phyloP scores from a whole-genome alignment of 2,329 filamentous ascomycete genomes.

The Meredithiella fracta region DNA sequence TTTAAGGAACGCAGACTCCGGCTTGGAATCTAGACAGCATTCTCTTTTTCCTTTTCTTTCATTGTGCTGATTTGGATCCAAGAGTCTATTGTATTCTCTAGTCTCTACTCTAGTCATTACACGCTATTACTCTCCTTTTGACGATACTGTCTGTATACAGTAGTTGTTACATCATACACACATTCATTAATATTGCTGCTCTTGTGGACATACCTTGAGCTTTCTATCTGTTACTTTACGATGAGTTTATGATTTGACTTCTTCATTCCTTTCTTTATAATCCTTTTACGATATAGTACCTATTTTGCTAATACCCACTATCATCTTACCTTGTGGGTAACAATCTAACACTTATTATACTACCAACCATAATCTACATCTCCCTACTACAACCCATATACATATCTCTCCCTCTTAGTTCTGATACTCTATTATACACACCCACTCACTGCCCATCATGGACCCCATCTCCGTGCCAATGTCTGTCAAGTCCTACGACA shows the following conservation, averaged over 20 bases:
- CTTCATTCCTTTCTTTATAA: not conserved
- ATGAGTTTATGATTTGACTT: not conserved
- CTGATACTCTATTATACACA: not conserved
- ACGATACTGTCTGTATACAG: no score
- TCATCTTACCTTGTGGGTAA: not conserved
- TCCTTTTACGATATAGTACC: not conserved
- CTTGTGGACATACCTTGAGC: not conserved
- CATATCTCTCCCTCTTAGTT: no score
- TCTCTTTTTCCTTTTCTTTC: slow-evolving; percentile 8
- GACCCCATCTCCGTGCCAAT: slow-evolving; percentile 7
- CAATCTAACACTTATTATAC: not conserved
- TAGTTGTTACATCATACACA: not conserved
- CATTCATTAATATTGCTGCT: not conserved
- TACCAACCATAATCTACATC: not conserved
- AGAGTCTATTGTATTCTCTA: not conserved
- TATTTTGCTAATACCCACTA: not conserved
- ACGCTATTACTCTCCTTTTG: no score
- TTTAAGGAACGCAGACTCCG: slow-evolving; percentile 15
- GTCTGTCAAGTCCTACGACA: slow-evolving; percentile 5
- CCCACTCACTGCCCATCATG: not conserved
- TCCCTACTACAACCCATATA: not conserved
- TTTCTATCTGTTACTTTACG: not conserved
- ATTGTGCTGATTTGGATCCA: not conserved
- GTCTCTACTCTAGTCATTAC: no score
- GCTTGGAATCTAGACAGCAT: slow-evolving; percentile 13